Base-by-base conservation (phyloP, 805 yeast genomes). In the Nakazawaea wyomingensis region DNA sequence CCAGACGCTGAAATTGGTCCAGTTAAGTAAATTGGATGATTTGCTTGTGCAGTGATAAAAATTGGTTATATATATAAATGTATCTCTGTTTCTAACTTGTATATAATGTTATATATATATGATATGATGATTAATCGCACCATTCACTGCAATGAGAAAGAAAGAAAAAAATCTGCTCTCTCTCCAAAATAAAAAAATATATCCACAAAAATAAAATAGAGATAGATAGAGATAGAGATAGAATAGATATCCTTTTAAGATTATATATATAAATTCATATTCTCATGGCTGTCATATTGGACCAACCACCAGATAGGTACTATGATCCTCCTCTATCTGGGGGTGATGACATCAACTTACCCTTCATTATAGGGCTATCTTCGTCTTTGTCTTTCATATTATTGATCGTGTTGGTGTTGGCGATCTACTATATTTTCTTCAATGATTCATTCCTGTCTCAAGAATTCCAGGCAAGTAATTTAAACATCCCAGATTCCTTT, bases 401-500 rank as follows among this genome's bases (percentile, higher is more conserved):
- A 19, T 44, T 60, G 37, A 22, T 54, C 11, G 51, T 59, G 3
- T 42, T 58, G 13, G 45, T 59, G 8, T 48, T 53, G 10, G 44
- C 56, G 20, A 40, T 60, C 4, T 60, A 60, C 42, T 51, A 51
- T 34, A 35, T 54, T 4, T 60, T 55, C 37, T 56, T 57, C 45
- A 50, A 51, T 28, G 61, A 54, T 26, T 34, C 50, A 14, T 18
- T 21, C 3, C 35, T 8, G 14, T 33, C 38, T 10, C 11, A 8
- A 5, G 46, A 43, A 6, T 32, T 17, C n/a, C 26, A 16, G 4
- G 19, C 22, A 13, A 27, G 20, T 19, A 33, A 28, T 24, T 44
- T 52, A 41, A 45, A 49, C 28, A 53, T 60, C 21, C 62, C 62
- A 17, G 62, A 59, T 11, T 40, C 47, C 4, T 53, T 59, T 37